Conservation (phyloP, 257 asterid genomes). For the Rauvolfia tetraphylla region DNA sequence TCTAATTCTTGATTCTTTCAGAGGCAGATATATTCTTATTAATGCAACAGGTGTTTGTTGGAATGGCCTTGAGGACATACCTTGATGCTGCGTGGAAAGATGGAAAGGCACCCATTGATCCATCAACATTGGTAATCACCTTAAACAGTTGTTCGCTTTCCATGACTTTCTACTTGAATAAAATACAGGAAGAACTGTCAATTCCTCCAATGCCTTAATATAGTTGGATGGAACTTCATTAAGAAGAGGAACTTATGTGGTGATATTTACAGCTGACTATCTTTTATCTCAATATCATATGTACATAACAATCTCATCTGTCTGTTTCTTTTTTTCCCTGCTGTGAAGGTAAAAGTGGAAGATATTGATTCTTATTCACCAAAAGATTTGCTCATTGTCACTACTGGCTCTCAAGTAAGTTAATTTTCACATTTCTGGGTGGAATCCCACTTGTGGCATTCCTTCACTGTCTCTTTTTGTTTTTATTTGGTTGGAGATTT, state of each 20-base stretch:
- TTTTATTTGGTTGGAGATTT: constrained; percentile 17
- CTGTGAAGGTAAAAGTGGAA: constrained; percentile 80
- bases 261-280: not conserved
- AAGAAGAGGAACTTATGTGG: not conserved
- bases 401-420: constrained; percentile 99
- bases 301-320: not conserved
- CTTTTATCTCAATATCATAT: not conserved
- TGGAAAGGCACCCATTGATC: constrained; percentile 98
- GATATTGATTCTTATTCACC: constrained; percentile 97
- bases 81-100: constrained; percentile 99
- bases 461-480: constrained; percentile 9
- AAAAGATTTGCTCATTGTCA: constrained; percentile 91
- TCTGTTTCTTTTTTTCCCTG: not conserved
- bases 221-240: not conserved
- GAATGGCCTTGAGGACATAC: constrained; percentile 98
- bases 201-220: not conserved
- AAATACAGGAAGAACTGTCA: not conserved
- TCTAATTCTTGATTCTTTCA: not conserved
- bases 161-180: not conserved
- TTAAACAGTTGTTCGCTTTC: constrained; percentile 4
- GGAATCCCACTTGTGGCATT: not conserved
- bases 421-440: constrained; percentile 7
- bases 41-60: constrained; percentile 77
- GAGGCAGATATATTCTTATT: constrained; percentile 17
- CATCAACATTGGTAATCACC: constrained; percentile 88